Conservation (phyloP, 2,329 filamentous ascomycete species). For the Helminthosporium solani region DNA sequence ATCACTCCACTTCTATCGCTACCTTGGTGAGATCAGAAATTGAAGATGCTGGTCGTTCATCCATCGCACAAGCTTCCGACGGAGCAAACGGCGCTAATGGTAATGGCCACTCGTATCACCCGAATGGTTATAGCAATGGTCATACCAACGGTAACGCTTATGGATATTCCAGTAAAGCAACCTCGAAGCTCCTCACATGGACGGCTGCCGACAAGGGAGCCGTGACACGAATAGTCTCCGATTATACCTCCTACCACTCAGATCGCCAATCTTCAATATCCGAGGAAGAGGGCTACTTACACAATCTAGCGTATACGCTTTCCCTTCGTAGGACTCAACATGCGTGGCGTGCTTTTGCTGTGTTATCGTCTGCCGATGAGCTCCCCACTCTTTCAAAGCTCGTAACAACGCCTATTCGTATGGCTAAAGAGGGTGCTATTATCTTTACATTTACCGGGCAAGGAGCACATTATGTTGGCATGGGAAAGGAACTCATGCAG, state of each 20-base stretch:
- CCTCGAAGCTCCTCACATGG: neutral
- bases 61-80: neutral
- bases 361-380: neutral
- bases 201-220: neutral
- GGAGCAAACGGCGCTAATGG: neutral
- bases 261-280: neutral
- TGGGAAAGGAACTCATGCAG: constrained; percentile 16
- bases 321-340: neutral
- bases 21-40: no score
- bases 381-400: neutral
- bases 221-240: neutral
- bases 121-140: neutral
- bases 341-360: constrained; percentile 1
- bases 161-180: neutral
- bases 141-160: neutral
- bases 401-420: neutral
- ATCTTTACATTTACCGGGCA: constrained; percentile 32
- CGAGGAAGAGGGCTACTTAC: neutral
- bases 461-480: constrained; percentile 29
- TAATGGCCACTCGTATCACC: neutral
- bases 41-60: neutral
- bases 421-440: neutral
- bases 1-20: neutral
- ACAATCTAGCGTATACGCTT: constrained; percentile 12
- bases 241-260: neutral